Evolutionary conservation across 257 asterid genomes (phyloP).

Genomic region (Henckelia pumila): DNA sequence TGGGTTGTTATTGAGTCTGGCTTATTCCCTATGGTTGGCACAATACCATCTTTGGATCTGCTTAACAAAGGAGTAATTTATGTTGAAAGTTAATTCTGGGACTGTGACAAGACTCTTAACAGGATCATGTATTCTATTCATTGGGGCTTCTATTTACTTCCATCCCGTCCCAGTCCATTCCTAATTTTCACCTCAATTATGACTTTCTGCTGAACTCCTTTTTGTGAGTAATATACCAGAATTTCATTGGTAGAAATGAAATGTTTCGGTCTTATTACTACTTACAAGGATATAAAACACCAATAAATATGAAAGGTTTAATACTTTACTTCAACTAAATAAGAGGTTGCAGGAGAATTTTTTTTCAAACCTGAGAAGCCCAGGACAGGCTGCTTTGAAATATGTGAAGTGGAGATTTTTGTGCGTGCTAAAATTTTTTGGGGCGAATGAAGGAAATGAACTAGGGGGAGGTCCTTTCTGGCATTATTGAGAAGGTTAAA

Average conservation of each 20-base stretch:
- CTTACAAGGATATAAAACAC: neutral
- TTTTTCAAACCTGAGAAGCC: neutral
- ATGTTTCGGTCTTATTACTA: neutral
- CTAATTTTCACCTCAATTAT: neutral
- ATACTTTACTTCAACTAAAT: too few species aligned
- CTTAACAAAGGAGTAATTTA: slow-evolving; percentile 1
- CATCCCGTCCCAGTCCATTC: neutral
- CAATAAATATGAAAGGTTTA: neutral
- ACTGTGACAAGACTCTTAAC: neutral
- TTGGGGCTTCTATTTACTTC: neutral
- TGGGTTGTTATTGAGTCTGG: slow-evolving; percentile 5
- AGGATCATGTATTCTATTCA: neutral
- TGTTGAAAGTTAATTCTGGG: neutral
- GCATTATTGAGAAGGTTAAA: neutral
- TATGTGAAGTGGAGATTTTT: neutral
- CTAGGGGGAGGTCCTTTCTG: neutral
- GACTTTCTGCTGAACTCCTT: neutral
- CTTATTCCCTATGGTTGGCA: slow-evolving; percentile 2
- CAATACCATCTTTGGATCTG: neutral
- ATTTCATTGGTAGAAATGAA: neutral
- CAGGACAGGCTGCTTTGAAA: neutral
- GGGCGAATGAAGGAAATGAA: neutral
- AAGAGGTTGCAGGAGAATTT: neutral
- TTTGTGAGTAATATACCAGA: neutral
- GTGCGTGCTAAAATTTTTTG: too few species aligned